Conservation (phyloP, 1,139 yeast genomes). For the Candida tetrigidarum region DNA sequence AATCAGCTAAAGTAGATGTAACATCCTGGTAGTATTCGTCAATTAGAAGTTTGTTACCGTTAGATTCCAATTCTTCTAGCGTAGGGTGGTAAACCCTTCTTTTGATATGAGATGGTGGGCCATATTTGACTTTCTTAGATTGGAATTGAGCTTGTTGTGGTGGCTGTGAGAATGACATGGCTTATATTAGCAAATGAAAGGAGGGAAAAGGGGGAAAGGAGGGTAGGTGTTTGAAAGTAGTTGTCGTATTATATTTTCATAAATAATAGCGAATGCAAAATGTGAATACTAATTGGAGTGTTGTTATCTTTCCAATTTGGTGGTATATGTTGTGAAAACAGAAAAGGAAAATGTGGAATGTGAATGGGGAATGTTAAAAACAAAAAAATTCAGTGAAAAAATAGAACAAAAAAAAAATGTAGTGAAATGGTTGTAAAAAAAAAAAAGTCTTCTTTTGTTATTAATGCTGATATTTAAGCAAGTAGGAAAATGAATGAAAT, state of each 20-base stretch:
- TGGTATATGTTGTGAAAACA: too few species aligned
- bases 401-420: background rate
- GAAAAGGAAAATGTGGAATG: background rate
- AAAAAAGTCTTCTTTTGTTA: background rate
- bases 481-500: background rate
- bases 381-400: too few species aligned
- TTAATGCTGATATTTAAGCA: background rate
- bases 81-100: constrained; percentile 43
- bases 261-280: constrained; percentile 1
- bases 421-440: constrained; percentile 5
- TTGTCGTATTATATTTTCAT: background rate
- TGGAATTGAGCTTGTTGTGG: constrained; percentile 9
- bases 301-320: too few species aligned
- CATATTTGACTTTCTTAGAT: constrained; percentile 27
- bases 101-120: constrained; percentile 48
- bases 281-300: background rate
- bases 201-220: background rate
- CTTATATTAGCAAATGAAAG: background rate
- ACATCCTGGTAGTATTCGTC: constrained; percentile 45
- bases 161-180: constrained; percentile 6
- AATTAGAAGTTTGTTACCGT: constrained; percentile 43
- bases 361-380: too few species aligned
- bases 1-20: constrained; percentile 29
- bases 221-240: background rate
- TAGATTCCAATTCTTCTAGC: constrained; percentile 52